Evolutionary conservation across 257 asterid species (phyloP).

Genomic region (Solanum etuberosum): DNA sequence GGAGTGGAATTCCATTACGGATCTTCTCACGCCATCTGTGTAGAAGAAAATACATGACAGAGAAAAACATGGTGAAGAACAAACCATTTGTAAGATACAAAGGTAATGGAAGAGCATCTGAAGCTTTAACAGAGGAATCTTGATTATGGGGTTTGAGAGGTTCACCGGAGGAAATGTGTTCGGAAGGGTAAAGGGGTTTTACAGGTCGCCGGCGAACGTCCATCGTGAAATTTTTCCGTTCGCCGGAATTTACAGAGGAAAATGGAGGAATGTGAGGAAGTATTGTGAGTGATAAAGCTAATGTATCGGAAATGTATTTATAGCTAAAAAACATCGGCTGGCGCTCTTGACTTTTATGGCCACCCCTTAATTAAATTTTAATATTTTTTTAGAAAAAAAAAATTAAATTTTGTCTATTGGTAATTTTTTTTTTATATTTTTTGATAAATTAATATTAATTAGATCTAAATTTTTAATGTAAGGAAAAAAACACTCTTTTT

Average conservation of each 20-base stretch:
- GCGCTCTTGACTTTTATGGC: background rate
- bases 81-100: slow-evolving; percentile 24
- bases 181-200: background rate
- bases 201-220: slow-evolving; percentile 27
- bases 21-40: background rate
- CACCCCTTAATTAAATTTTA: background rate
- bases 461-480: no score
- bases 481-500: background rate
- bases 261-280: background rate
- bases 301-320: background rate
- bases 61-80: slow-evolving; percentile 6
- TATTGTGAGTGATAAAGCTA: background rate
- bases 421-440: background rate
- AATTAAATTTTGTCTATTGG: background rate
- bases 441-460: no score
- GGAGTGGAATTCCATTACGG: background rate
- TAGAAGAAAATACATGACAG: background rate
- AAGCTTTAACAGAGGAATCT: slow-evolving; percentile 7
- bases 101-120: slow-evolving; percentile 23
- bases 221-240: slow-evolving; percentile 3
- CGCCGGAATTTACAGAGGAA: background rate
- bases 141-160: slow-evolving; percentile 4
- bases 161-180: slow-evolving; percentile 14
- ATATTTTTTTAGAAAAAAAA: background rate
- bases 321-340: background rate